Conservation (phyloP, 73 alveolate genomes). For the Blepharisma stoltei region DNA sequence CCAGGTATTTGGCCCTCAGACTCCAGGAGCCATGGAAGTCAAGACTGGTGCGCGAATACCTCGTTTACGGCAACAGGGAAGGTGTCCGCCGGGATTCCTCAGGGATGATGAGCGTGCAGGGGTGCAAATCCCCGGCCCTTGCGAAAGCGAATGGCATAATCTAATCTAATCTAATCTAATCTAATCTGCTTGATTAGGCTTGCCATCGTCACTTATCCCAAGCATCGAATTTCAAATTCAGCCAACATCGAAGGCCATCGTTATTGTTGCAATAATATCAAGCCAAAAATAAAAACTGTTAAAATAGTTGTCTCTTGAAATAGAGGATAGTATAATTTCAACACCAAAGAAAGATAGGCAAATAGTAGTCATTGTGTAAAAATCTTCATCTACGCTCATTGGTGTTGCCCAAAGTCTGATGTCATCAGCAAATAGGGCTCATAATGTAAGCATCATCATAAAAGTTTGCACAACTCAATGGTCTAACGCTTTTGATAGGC, state of each 20-base stretch:
- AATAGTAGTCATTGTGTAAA: constrained; percentile 38
- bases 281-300: constrained; percentile 47
- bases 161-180: too few species aligned
- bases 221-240: constrained; percentile 39
- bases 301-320: constrained; percentile 47
- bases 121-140: too few species aligned
- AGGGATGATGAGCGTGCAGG: too few species aligned
- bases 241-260: constrained; percentile 52
- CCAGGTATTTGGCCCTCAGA: too few species aligned
- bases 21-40: too few species aligned
- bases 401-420: constrained; percentile 35
- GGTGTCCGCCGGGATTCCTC: too few species aligned
- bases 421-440: constrained; percentile 71
- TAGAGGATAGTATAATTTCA: constrained; percentile 38
- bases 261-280: constrained; percentile 52
- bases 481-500: background rate
- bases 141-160: too few species aligned
- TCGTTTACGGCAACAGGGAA: too few species aligned
- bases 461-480: constrained; percentile 25
- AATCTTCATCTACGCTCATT: constrained; percentile 40
- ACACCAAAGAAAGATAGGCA: constrained; percentile 34
- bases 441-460: constrained; percentile 60
- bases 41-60: too few species aligned
- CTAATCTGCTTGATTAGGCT: constrained; percentile 13
- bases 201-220: constrained; percentile 30